Evolutionary conservation across 805 yeast genomes (phyloP), one percentile per base, ranked within the genome.

Genomic region (Debaryomyces maramus): DNA sequence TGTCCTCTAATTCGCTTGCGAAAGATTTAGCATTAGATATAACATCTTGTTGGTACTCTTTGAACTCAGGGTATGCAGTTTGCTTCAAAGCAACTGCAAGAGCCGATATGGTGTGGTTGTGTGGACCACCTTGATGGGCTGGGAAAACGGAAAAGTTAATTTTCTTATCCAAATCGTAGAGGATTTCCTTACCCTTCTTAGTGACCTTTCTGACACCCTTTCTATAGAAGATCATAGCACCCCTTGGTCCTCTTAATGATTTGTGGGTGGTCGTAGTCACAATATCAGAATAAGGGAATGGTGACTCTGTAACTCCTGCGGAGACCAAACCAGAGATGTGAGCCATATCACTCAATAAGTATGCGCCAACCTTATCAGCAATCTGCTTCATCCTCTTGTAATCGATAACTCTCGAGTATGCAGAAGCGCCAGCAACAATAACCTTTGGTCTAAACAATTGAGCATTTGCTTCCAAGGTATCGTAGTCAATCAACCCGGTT

Each of bases 51-150:
- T 93, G 99, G 73, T 91, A 91, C 60, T 80, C 85, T 65, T 80
- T 85, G 73, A 84, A 93, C 67, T 90, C 97, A 45, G 95, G 95
- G 38, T 88, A 74, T 49, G 80, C 76, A 45, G 96, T 95, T 75
- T 93, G 99, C 66, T 89, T 89, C 64, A 93, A 80, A 38, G 99
- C 98, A 49, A 90, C 93, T 13, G 98, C 97, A 58, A 93, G 73
- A 24, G 98, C 99, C 53, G 97, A 85, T 63, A 93, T 93, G 52
- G 99, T 93, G 74, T 93, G 99, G 78, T 93, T 93, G 73, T 93
- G 98, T 57, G 99, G 99, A 65, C 99, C 99, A 77, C 99, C 99
- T 77, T 93, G 99, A 72, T 93, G 99, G 53, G 96, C 99, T 58
- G 99, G 99, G 91, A 93, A 93, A 40, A 93, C 99, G 7, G 97